Evolutionary conservation across 345 rosid species (phyloP), one percentile per base, ranked within the genome.

Genomic region (Boechera stricta): DNA sequence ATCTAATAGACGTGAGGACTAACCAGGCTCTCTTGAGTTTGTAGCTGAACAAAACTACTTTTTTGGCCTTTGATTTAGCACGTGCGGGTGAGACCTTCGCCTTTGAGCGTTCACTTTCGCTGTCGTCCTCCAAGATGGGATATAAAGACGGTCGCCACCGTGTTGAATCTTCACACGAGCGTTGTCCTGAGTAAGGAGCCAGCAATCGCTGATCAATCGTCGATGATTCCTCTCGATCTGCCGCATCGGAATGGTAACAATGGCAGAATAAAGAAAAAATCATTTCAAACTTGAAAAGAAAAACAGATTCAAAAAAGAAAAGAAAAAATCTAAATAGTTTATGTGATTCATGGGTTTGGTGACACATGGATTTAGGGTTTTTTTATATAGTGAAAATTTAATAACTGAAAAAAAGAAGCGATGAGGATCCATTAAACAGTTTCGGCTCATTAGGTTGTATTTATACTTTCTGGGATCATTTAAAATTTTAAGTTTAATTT

Each of bases 91-190:
- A n/a, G n/a, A 8, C 16, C 6, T 77, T 64, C 2, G 32, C 0
- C 7, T 11, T 56, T 47, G 56, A 15, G n/a, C 15, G 55, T 4
- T 62, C 54, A 69, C 6, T 47, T 7, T 77, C 80, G 11, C 18
- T 1, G 3, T 48, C 60, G 0, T 64, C 71, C 28, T 77, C 80
- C 7, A 56, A 47, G 3, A 77, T 77, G 3, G 80, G 76, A 56
- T 77, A 53, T 21, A 77, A 71, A 3, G 80, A 77, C 2, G 80
- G 80, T 56, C 18, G 72, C 80, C 80, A 77, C 28, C 80, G 72
- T 47, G 53, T 71, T 4, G 72, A 64, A 45, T 56, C 45, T 1
- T 11, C 60, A 64, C 18, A 44, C 0, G 48, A 62, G 5, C 6
- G 60, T 71, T 6, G 53, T 1, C 32, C 8, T 54, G 80, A 61